Percentiles rank a stretch among this genome's conserved stretches.
These are phyloP conservation scores for Candida sp. DNA, from an alignment of 1,139 yeast species.

Conservation along the genomic window DNA sequence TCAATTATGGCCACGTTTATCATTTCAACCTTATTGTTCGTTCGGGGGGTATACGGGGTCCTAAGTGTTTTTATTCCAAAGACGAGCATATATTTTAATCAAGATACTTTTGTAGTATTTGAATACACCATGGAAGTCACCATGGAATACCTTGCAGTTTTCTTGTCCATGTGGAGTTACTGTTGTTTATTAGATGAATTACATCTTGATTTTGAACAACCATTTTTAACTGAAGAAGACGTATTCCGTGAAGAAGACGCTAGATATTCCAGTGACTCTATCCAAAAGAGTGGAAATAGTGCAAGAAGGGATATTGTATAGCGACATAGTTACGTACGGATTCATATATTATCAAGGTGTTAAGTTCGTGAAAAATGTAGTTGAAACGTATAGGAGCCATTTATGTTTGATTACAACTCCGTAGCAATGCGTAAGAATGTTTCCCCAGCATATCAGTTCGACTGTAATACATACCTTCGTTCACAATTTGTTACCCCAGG, in stretches of 20 bases:
- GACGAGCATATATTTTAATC: slow-evolving; percentile 12
- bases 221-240: slow-evolving; percentile 1
- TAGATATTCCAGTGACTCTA: neutral
- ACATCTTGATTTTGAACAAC: neutral
- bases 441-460: too few species aligned
- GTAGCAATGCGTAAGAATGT: too few species aligned
- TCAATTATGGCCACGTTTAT: neutral
- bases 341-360: too few species aligned
- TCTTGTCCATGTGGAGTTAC: slow-evolving; percentile 2
- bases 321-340: too few species aligned
- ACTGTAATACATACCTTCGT: too few species aligned
- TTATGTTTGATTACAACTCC: too few species aligned
- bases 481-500: too few species aligned
- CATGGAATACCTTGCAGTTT: slow-evolving; percentile 2
- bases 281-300: neutral
- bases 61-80: slow-evolving; percentile 17
- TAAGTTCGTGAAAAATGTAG: too few species aligned
- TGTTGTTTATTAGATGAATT: slow-evolving; percentile 1
- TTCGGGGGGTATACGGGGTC: slow-evolving; percentile 25
- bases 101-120: neutral
- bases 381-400: too few species aligned
- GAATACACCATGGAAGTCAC: slow-evolving; percentile 1
- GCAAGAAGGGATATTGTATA: too few species aligned
- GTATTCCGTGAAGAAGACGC: neutral
- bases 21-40: slow-evolving; percentile 19